These are phyloP conservation scores for Eragrostis nindensis DNA, from an alignment of 176 grass and related monocot genomes.

Conservation along the genomic window DNA sequence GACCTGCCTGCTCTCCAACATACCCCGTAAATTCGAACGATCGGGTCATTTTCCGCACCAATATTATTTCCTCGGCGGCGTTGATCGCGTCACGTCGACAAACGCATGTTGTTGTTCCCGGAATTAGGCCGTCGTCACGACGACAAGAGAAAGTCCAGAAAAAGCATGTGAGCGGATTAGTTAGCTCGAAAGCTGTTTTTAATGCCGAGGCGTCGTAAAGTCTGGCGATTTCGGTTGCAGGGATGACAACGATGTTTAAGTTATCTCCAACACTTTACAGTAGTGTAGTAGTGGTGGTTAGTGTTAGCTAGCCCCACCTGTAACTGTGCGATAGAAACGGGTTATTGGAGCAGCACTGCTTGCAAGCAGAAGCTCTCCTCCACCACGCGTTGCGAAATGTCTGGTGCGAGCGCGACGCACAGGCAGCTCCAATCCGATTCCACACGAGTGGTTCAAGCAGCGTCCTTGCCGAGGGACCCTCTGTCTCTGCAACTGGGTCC, in stretches of 20 bases:
- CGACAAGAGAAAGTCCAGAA: background rate
- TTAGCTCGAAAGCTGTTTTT: background rate
- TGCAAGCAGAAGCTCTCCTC: too few relatives aligned
- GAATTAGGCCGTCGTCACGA: background rate
- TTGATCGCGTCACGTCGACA: background rate
- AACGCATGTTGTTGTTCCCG: background rate
- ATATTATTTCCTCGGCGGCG: background rate
- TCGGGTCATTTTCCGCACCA: background rate
- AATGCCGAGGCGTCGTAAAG: background rate
- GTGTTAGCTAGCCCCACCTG: background rate
- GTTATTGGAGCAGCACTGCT: too few relatives aligned
- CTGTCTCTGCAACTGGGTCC: slow-evolving; percentile 11
- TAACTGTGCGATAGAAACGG: too few relatives aligned
- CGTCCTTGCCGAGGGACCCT: background rate
- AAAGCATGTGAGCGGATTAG: slow-evolving; percentile 2
- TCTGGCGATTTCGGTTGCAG: slow-evolving; percentile 11
- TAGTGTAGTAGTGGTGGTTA: background rate
- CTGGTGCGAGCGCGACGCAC: too few relatives aligned
- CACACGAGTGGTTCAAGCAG: background rate
- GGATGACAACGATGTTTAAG: background rate
- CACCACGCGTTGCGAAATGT: too few relatives aligned
- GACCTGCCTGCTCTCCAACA: background rate
- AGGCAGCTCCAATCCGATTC: background rate
- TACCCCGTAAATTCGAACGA: too few relatives aligned
- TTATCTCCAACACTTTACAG: background rate